Conservation (phyloP, 1,284 basidiomycete species). For the Volvariella surrecta region DNA sequence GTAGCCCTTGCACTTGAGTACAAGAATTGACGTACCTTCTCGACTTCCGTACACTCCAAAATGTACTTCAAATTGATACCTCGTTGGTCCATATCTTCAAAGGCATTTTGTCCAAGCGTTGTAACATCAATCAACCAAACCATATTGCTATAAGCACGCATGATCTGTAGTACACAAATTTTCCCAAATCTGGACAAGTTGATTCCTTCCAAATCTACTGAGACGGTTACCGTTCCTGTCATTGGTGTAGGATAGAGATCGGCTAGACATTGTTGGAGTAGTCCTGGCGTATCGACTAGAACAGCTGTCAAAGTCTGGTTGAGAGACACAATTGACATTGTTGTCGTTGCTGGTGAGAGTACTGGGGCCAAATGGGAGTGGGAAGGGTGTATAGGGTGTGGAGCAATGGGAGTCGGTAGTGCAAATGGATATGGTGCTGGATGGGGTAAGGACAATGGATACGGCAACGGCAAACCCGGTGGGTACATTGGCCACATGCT, state of each 20-base stretch:
- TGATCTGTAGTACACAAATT: slow-evolving; percentile 12
- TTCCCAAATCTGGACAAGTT: slow-evolving; percentile 11
- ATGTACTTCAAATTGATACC: slow-evolving; percentile 10
- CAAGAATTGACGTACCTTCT: slow-evolving; percentile 11
- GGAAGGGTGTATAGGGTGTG: no score
- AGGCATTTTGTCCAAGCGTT: slow-evolving; percentile 10
- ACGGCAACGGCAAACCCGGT: no score
- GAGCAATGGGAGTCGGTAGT: no score
- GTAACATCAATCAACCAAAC: slow-evolving; percentile 15
- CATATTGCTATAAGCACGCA: slow-evolving; percentile 4
- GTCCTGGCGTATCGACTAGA: slow-evolving; percentile 17
- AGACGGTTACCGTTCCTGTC: slow-evolving; percentile 8
- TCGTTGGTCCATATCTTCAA: slow-evolving; percentile 9
- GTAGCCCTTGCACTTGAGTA: not conserved
- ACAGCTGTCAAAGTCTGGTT: slow-evolving; percentile 2
- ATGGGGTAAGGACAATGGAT: no score
- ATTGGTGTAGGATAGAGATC: slow-evolving; percentile 12
- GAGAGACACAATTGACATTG: no score
- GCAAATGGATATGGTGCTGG: no score
- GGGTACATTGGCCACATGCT: no score
- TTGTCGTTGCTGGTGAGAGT: no score
- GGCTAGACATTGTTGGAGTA: slow-evolving; percentile 16
- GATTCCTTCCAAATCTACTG: slow-evolving; percentile 14
- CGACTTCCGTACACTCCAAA: slow-evolving; percentile 8
- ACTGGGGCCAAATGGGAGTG: no score